Base-by-base conservation (phyloP, 2,329 filamentous ascomycete genomes). In the Trichoderma pleuroti region DNA sequence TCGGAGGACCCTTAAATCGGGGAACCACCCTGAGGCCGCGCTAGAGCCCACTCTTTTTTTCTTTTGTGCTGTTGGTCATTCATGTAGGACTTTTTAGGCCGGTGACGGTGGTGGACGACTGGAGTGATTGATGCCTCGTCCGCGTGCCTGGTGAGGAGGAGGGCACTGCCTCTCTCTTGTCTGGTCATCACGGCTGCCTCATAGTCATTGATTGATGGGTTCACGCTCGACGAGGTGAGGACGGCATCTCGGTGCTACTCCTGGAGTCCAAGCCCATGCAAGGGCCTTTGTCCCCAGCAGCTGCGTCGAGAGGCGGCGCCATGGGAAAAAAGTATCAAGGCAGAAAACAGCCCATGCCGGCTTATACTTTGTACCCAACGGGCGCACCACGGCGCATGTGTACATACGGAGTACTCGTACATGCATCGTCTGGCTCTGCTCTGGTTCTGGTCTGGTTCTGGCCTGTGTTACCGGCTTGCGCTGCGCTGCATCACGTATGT, bases 11-110 rank as follows among this genome's bases (percentile, higher is more conserved):
- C 65, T 68, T 59, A 60, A 66, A 66, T 56, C 46, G 63, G 32
- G 62, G 46, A 39, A 62, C 60, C 60, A 62, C 60, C 39, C 21
- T 32, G 28, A 39, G 14, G 24, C 14, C 60, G 46, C 60, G 60
- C 60, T 46, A 49, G 36, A 42, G 46, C 18, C 65, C 54, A 68
- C 65, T 60, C 26, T 60, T 49, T 60, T 49, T n/a, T n/a, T n/a
- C n/a, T n/a, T n/a, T n/a, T n/a, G n/a, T 60, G 65, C 64, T 59
- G 64, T 36, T 67, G 64, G 64, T 67, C 65, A 68, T 68, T 60
- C 34, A 46, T 18, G 49, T 67, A 68, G 65, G 65, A 68, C 65
- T 68, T 68, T 46, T 59, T 46, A 26, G 36, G 54, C 64, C 5
- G 30, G 52, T 26, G 24, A n/a, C 34, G 14, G n/a, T 28, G n/a